Base-by-base conservation (phyloP, 225 moss, liverwort and hornwort species). In the Antitrichia curtipendula region DNA sequence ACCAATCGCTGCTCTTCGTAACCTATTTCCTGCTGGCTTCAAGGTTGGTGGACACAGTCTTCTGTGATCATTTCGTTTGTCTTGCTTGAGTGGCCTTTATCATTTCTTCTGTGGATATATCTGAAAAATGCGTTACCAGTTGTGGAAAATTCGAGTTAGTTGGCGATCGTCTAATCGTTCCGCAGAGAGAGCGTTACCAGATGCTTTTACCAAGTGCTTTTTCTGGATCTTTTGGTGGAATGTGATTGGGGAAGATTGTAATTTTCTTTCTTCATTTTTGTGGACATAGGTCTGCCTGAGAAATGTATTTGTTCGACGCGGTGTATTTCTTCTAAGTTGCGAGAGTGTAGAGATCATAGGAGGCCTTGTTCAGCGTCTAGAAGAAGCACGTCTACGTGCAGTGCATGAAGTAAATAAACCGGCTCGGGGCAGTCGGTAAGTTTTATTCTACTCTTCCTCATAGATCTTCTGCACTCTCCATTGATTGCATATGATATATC, bases 341-440 rank as follows among this genome's bases (percentile, higher is more conserved):
- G 99, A 99, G 85, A 91, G 93, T 54, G 86, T 99, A 57, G 97
- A 96, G 88, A 72, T 99, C 81, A 59, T 99, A 86, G 99, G 99
- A 90, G 99, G 99, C 65, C 52, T 90, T 76, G 97, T 99, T 75
- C 95, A 96, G 86, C 89, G 86, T 68, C 87, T 99, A 80, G 99
- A 99, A 84, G 90, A 96, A 87, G 99, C 97, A 63, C 93, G 95
- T 82, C 91, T 94, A 88, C 96, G 95, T 87, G 99, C 95, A 75
- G 94, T 99, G 76, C 92, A 94, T 74, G 88, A 93, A 87, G 92
- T 99, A 64, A 99, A 95, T 87, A 97, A 96, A 90, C 97, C 99
- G 74, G 96, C 99, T 87, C 96, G 99, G 59, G 97, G 99, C 85
- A 94, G 91, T 90, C 93, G 99, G 96, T 96, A 91, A 58, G 86